Evolutionary conservation across 2,329 filamentous ascomycete species (phyloP).

Genomic region (Monilinia fructigena): DNA sequence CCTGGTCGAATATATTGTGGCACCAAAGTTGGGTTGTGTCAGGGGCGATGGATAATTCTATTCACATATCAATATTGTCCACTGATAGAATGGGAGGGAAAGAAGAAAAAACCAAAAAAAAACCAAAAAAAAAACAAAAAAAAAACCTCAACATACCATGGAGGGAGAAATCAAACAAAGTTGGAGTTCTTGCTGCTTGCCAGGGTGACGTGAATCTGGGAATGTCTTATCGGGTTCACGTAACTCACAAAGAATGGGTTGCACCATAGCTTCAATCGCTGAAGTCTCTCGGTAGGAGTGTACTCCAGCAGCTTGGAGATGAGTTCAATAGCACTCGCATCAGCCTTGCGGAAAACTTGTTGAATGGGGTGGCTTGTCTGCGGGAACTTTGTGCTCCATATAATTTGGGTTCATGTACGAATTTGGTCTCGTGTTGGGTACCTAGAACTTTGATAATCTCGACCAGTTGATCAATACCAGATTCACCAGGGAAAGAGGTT

Average conservation of each 20-base stretch:
- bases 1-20: constrained; percentile 76
- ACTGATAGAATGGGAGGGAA: constrained; percentile 10
- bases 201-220: constrained; percentile 86
- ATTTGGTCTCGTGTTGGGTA: constrained; percentile 98
- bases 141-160: constrained; percentile 79
- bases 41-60: constrained; percentile 95
- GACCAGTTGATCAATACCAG: constrained; percentile 95
- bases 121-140: too few species aligned
- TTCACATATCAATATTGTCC: constrained; percentile 22
- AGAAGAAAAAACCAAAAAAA: too few species aligned
- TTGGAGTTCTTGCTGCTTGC: constrained; percentile 77
- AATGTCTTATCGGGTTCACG: constrained; percentile 87
- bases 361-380: constrained; percentile 98
- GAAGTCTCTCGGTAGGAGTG: constrained; percentile 94
- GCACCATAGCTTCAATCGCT: constrained; percentile 94
- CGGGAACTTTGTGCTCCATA: constrained; percentile 99
- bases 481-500: constrained; percentile 95
- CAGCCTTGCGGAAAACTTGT: constrained; percentile 95
- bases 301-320: constrained; percentile 95
- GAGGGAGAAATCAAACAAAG: constrained; percentile 87
- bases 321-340: constrained; percentile 87
- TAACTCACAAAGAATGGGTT: constrained; percentile 96
- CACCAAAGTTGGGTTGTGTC: constrained; percentile 83
- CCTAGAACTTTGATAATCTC: constrained; percentile 99
- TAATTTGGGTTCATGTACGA: constrained; percentile 99